Conservation (phyloP, 129 eudicot species). For the Logfia minima region DNA sequence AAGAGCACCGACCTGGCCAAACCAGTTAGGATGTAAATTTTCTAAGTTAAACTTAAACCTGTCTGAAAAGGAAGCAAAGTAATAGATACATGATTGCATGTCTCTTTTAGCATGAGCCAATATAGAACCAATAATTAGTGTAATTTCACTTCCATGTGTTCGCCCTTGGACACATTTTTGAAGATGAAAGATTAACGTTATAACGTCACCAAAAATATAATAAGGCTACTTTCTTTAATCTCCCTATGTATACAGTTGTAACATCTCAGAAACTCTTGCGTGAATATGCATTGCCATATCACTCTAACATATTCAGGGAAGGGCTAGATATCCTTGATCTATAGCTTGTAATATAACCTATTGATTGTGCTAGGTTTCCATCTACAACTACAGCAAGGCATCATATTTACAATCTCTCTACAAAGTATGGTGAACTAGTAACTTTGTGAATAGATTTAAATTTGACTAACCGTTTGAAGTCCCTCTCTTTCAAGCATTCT, state of each 20-base stretch:
- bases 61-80: constrained; percentile 18
- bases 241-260: background rate
- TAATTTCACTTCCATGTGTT: constrained; percentile 15
- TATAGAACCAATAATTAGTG: constrained; percentile 4
- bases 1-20: constrained; percentile 92
- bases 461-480: constrained; percentile 81
- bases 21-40: constrained; percentile 21
- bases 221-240: constrained; percentile 3
- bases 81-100: constrained; percentile 13
- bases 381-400: constrained; percentile 15
- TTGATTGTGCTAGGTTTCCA: constrained; percentile 1
- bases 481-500: constrained; percentile 99
- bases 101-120: constrained; percentile 19
- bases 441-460: background rate
- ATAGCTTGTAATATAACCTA: constrained; percentile 15
- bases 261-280: background rate
- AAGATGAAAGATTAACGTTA: constrained; percentile 10
- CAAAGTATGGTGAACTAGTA: constrained; percentile 21
- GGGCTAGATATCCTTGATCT: background rate
- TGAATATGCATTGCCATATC: constrained; percentile 4
- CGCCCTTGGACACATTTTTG: background rate
- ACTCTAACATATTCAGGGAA: background rate
- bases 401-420: constrained; percentile 11
- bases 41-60: constrained; percentile 10
- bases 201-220: constrained; percentile 15